Base-by-base conservation (phyloP, 345 rosid genomes). In the Pistacia atlantica region DNA sequence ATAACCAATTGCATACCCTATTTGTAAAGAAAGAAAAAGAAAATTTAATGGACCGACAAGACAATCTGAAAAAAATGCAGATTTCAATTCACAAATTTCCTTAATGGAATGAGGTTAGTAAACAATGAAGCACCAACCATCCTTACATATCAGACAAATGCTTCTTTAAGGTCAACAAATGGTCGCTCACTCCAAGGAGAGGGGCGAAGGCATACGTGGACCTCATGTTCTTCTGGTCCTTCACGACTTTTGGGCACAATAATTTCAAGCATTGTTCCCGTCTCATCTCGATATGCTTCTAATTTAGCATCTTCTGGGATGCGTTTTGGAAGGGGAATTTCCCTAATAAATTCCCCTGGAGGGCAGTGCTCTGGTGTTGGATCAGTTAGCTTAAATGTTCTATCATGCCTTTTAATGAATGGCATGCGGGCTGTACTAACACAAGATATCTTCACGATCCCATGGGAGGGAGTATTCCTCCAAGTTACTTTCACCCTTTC, bases 221-320 rank as follows among this genome's bases (percentile, higher is more conserved):
- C 98, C 80, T 93, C 98, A 60, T 93, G 98, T 86, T 93, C 98
- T 86, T 91, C 98, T 49, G 92, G 97, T 76, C 98, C 98, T 45
- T 65, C 67, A 10, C 89, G 89, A 83, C 82, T 86, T 86, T 93
- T 93, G 20, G 98, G 98, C 73, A 93, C 93, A 38, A 91, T 79
- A 51, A 93, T 83, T 83, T 93, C 98, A 28, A 93, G 90, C 79
- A 83, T 79, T 2, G 95, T 89, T 33, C 97, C 98, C 0, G 89
- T 88, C 76, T 87, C 92, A 11, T 93, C 93, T 0, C 84, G 67
- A 80, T 87, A 91, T 73, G 98, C 98, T 83, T 93, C 97, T 57
- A 93, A 87, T 76, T 86, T 82, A 31, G 98, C 98, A 75, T 91
- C 97, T 79, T 93, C 98, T 33, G 97, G 97, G 75, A 93, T 93